Conservation (phyloP, 1,284 basidiomycete genomes). For the Malassezia sympodialis region DNA sequence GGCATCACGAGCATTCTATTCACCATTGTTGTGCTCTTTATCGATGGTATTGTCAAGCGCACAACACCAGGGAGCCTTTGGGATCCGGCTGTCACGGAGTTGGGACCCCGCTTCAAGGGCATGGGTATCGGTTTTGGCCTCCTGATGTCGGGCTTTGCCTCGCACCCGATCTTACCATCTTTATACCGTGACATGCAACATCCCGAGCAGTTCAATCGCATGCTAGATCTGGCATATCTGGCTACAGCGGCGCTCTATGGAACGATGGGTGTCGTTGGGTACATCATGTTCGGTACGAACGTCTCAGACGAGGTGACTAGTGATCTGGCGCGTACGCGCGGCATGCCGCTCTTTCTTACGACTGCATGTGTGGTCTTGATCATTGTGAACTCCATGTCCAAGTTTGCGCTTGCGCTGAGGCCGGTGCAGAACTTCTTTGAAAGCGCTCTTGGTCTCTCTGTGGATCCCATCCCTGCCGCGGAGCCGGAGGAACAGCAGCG, state of each 20-base stretch:
- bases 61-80: conserved; percentile 71
- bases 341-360: conserved; percentile 67
- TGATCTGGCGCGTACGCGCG: conserved; percentile 66
- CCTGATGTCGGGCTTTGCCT: conserved; percentile 93
- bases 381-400: conserved; percentile 63
- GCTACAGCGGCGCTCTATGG: conserved; percentile 69
- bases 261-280: conserved; percentile 72
- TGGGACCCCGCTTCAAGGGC: conserved; percentile 55
- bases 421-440: conserved; percentile 52
- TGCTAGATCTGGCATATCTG: conserved; percentile 79
- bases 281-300: conserved; percentile 58
- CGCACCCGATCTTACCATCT: conserved; percentile 84
- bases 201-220: conserved; percentile 66
- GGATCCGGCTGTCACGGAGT: conserved; percentile 62
- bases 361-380: conserved; percentile 75
- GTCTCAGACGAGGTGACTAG: conserved; percentile 70
- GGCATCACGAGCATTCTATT: conserved; percentile 51
- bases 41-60: conserved; percentile 73
- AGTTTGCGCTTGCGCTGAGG: conserved; percentile 73
- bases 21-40: conserved; percentile 67
- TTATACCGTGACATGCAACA: conserved; percentile 80
- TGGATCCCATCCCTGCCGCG: not conserved
- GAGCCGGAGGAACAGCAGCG: not conserved
- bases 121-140: conserved; percentile 64
- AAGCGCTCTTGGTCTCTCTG: not conserved